These are phyloP conservation scores for Wallacemonas rigidus DNA, from an alignment of 208 protist genomes.

Conservation along the genomic window DNA sequence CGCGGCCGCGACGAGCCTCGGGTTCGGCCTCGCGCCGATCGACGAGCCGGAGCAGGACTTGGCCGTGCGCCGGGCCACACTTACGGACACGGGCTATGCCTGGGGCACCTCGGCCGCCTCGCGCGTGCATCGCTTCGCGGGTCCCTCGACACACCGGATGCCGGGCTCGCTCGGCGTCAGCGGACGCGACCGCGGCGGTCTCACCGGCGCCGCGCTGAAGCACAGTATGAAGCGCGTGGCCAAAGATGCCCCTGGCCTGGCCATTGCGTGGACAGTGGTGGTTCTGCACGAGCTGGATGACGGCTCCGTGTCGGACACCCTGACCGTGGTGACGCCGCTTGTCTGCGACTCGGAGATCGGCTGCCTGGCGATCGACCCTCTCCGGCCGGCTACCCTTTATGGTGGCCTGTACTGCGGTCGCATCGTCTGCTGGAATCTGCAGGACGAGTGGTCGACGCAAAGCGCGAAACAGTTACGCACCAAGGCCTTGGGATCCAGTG, in stretches of 20 bases:
- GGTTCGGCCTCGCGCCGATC: not conserved
- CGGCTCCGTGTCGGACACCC: slow-evolving; percentile 16
- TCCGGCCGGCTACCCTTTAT: slow-evolving; percentile 38
- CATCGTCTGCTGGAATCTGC: slow-evolving; percentile 47
- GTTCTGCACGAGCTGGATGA: slow-evolving; percentile 19
- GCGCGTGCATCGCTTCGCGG: slow-evolving; percentile 11
- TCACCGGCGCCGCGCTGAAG: slow-evolving; percentile 24
- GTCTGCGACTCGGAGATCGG: slow-evolving; percentile 60
- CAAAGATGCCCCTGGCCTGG: slow-evolving; percentile 35
- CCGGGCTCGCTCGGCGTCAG: not conserved
- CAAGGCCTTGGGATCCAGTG: slow-evolving; percentile 41
- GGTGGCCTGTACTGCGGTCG: slow-evolving; percentile 55
- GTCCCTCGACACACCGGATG: slow-evolving; percentile 14
- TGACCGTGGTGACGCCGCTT: slow-evolving; percentile 50
- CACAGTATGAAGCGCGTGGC: slow-evolving; percentile 18
- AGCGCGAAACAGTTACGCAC: slow-evolving; percentile 33
- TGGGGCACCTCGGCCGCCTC: slow-evolving; percentile 32
- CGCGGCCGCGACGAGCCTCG: not conserved
- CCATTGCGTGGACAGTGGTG: slow-evolving; percentile 53
- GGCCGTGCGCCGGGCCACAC: slow-evolving; percentile 3
- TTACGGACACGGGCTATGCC: slow-evolving; percentile 33
- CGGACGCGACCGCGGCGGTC: not conserved
- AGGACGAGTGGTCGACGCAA: slow-evolving; percentile 29
- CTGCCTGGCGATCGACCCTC: slow-evolving; percentile 42
- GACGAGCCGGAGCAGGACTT: slow-evolving; percentile 5